phyloP scores from a whole-genome alignment of 768 basidiomycete species.

The Leccinum subgranulosum region DNA sequence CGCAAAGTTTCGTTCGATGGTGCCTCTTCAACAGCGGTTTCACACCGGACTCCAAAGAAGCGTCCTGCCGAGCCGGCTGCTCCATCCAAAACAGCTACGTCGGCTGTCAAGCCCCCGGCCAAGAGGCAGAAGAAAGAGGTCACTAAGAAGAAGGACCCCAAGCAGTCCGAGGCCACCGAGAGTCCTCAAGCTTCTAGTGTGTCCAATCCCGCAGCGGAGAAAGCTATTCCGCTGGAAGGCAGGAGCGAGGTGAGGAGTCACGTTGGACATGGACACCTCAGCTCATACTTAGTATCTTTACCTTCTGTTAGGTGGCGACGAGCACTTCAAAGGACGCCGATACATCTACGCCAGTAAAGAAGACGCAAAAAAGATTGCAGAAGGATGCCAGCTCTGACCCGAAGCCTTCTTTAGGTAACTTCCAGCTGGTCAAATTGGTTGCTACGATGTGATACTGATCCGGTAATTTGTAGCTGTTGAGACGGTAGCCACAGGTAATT shows the following conservation, averaged over 20 bases:
- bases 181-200: constrained; percentile 3
- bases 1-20: constrained; percentile 21
- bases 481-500: constrained; percentile 3
- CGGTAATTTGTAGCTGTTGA: constrained; percentile 1
- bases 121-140: constrained; percentile 17
- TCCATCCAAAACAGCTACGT: neutral
- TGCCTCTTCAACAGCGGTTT: neutral
- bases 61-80: neutral
- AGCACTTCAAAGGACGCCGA: neutral
- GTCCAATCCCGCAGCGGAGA: constrained; percentile 4
- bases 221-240: neutral
- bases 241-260: constrained; percentile 12
- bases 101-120: constrained; percentile 6
- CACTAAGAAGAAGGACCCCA: neutral
- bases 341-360: neutral
- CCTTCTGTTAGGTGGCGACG: constrained; percentile 6
- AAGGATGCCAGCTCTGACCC: neutral
- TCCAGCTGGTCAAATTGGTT: neutral
- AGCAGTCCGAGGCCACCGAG: neutral
- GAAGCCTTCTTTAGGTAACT: constrained; percentile 15
- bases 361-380: constrained; percentile 8
- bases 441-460: neutral
- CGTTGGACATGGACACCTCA: neutral
- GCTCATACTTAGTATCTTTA: constrained; percentile 2
- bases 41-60: neutral